phyloP scores from a whole-genome alignment of 495 filamentous ascomycete species.

The Daldinia concentrica region DNA sequence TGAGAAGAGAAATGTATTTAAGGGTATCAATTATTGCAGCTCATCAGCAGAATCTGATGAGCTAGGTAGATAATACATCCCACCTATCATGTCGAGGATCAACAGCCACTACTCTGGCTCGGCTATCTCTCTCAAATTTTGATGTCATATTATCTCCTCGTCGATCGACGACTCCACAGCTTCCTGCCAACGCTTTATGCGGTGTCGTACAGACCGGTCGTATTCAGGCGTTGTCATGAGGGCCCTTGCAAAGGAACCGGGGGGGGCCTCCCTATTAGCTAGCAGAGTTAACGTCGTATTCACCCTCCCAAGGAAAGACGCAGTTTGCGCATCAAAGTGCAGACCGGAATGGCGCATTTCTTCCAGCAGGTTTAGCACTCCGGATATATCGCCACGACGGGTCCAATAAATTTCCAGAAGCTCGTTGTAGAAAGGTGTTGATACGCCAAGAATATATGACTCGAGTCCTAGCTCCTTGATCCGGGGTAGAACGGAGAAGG shows the following conservation, averaged over 20 bases:
- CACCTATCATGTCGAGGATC: neutral
- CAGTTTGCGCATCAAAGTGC: slow-evolving; percentile 66
- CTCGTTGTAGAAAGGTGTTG: slow-evolving; percentile 78
- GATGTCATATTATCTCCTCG: slow-evolving; percentile 21
- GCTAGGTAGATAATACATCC: neutral
- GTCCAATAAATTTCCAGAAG: slow-evolving; percentile 71
- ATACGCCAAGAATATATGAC: slow-evolving; percentile 77
- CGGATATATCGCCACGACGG: slow-evolving; percentile 66
- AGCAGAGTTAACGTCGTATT: slow-evolving; percentile 16
- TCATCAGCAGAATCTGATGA: neutral
- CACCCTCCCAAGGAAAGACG: slow-evolving; percentile 56
- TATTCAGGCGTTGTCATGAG: slow-evolving; percentile 54
- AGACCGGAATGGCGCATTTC: slow-evolving; percentile 83
- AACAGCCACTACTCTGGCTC: neutral
- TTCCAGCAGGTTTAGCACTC: slow-evolving; percentile 68
- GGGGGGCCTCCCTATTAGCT: slow-evolving; percentile 6
- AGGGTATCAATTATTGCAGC: too few relatives aligned
- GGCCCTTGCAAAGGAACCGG: slow-evolving; percentile 47
- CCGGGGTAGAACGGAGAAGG: slow-evolving; percentile 69
- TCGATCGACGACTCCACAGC: slow-evolving; percentile 29
- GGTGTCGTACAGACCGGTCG: slow-evolving; percentile 34
- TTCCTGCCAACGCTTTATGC: slow-evolving; percentile 37
- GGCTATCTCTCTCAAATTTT: slow-evolving; percentile 7
- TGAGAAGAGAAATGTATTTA: too few relatives aligned
- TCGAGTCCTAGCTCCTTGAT: slow-evolving; percentile 75